Evolutionary conservation across 345 rosid genomes (phyloP), one percentile per base, ranked within the genome.

Genomic region (Eutrema yunnanense): DNA sequence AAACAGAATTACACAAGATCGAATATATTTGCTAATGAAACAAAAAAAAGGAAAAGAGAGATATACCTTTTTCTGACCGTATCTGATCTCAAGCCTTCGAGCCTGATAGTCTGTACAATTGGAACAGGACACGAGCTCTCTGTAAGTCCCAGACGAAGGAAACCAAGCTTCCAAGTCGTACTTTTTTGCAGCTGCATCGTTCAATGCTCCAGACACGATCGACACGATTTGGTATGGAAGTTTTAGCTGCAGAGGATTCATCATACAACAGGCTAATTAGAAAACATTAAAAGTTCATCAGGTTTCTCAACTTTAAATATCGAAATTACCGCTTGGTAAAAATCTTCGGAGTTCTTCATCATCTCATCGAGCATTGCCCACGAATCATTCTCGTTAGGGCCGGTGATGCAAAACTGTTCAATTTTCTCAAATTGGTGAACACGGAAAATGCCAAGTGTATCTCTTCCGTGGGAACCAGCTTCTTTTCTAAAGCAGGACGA

Each of bases 361-460:
- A 95, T 95, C 82, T 95, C 96, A 65, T 92, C 96, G 0, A 82
- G 96, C 99, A 92, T 90, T 1, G 80, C 83, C 99, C 96, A 95
- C 1, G 99, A 95, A 13, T 85, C 89, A 52, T 85, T 86, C 37
- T 82, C 96, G 72, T 83, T 90, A 26, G 99, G 99, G 74, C 90
- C 73, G 26, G 99, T 92, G 60, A 92, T 55, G 83, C 98, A 95
- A 55, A 95, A 92, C 78, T 92, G 99, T 78, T 95, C 99, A 48
- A 95, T 84, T 71, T 95, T 95, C 87, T 95, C 99, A 83, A 95
- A 92, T 73, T 95, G 99, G 81, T 95, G 98, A 81, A 95, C 98
- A 53, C 99, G 87, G 83, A 95, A 95, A 68, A 95, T 92, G 70
- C 98, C 99, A 64, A 95, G 81, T 30, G 96, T 90, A 64, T 95